Conservation (phyloP, 257 asterid species). For the Solanum gandarillasii region DNA sequence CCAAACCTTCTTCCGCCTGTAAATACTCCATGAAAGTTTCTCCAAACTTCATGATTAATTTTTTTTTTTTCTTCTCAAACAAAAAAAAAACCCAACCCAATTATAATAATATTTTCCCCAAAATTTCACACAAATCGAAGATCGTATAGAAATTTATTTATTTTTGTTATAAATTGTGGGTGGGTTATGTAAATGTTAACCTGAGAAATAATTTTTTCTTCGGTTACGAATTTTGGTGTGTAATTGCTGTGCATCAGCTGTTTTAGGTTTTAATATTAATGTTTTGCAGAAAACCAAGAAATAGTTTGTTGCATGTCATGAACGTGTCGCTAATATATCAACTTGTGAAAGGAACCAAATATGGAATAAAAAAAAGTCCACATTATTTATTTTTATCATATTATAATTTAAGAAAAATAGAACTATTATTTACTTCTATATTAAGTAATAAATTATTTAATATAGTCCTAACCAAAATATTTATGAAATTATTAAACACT, state of each 20-base stretch:
- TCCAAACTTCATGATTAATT: conserved; percentile 65
- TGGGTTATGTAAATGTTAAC: neutral
- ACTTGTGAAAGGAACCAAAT: neutral
- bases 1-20: conserved; percentile 46
- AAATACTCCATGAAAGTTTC: conserved; percentile 58
- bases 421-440: neutral
- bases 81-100: neutral
- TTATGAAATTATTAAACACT: neutral
- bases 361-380: neutral
- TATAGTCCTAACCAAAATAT: neutral
- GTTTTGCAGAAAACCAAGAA: neutral
- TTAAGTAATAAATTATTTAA: neutral
- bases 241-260: no score
- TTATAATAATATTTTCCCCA: neutral
- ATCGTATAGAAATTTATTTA: neutral
- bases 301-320: neutral
- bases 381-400: neutral
- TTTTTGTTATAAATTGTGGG: neutral
- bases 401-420: neutral
- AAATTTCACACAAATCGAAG: neutral
- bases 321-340: neutral
- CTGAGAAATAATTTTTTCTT: neutral
- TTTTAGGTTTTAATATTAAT: neutral
- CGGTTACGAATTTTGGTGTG: neutral
- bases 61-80: neutral